A percentile compares a stretch with the other conserved stretches of the same genome.
Conservation (phyloP, 371 early-diverging fungal species). For the Haplosporangium sp. region DNA sequence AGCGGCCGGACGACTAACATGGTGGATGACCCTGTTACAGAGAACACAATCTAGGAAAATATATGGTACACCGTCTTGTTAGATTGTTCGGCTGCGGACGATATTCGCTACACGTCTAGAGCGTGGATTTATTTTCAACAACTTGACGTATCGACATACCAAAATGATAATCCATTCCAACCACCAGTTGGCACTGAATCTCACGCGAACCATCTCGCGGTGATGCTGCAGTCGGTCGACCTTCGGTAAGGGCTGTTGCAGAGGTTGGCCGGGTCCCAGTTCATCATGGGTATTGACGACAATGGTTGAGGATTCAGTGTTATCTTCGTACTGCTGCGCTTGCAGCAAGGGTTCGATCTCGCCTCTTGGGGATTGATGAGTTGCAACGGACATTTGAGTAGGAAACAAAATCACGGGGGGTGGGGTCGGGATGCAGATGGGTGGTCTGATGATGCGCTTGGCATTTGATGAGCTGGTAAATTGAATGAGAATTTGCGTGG, state of each 20-base stretch:
- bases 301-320: not conserved
- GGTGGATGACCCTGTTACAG: slow-evolving; percentile 46
- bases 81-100: too few species aligned
- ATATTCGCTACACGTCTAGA: too few species aligned
- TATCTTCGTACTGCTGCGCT: not conserved
- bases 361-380: not conserved
- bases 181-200: slow-evolving; percentile 53
- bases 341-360: slow-evolving; percentile 11
- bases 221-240: slow-evolving; percentile 40
- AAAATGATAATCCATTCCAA: slow-evolving; percentile 47
- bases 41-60: slow-evolving; percentile 32
- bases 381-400: not conserved
- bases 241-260: not conserved
- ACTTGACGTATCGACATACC: slow-evolving; percentile 11
- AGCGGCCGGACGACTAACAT: slow-evolving; percentile 44
- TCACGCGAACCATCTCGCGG: slow-evolving; percentile 40
- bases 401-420: too few species aligned
- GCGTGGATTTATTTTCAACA: too few species aligned
- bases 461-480: too few species aligned
- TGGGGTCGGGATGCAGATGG: not conserved
- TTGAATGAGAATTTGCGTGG: too few species aligned
- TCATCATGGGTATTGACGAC: slow-evolving; percentile 7
- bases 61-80: not conserved
- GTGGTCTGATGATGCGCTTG: too few species aligned
- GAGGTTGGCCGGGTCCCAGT: not conserved